Evolutionary conservation across 495 filamentous ascomycete genomes (phyloP), one percentile per base, ranked within the genome.

Genomic region (Neurospora discreta): DNA sequence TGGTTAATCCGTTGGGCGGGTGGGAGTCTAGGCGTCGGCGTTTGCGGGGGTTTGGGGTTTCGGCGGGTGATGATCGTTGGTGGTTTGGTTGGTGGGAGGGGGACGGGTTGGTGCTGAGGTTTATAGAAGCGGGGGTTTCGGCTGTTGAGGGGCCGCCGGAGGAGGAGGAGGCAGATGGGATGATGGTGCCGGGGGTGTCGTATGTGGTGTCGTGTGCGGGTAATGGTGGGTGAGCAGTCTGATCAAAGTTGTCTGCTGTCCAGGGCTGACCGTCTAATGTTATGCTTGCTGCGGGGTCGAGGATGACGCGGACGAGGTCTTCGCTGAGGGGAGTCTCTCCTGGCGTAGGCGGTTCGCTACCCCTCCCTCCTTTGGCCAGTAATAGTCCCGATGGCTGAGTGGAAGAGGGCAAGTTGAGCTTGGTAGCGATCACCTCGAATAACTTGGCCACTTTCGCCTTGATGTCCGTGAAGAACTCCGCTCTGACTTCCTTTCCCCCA

Each of bases 381-480:
- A 92, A 82, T 44, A 93, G 77, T 15, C 92, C 92, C 8, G 93
- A 79, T 0, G 90, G 89, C 30, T 90, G 87, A 6, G 86, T 89
- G 9, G 80, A 81, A 26, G 85, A 86, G 2, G 91, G 89, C 3
- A 93, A 78, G 70, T 91, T 90, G 73, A 94, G 88, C 78, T 95
- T 97, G 46, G 91, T 91, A 30, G 92, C 89, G 7, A 97, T 85
- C 3, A 95, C 89, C 74, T 93, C 89, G 68, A 97, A 88, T 30
- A 98, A 81, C 65, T 87, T 88, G 5, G 87, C 85, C 30, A 98
- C 86, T 70, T 92, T 75, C n/a, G 87, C 82, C 76, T 91, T 89
- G 69, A 88, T 83, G 39, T 90, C 80, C 42, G 90, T 86, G 75
- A 90, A 83, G 78, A 98, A 97, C 68, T 92, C 89, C 0, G 89